Evolutionary conservation across 768 basidiomycete species (phyloP), one percentile per base, ranked within the genome.

Genomic region (Fibroporia radiculosa): DNA sequence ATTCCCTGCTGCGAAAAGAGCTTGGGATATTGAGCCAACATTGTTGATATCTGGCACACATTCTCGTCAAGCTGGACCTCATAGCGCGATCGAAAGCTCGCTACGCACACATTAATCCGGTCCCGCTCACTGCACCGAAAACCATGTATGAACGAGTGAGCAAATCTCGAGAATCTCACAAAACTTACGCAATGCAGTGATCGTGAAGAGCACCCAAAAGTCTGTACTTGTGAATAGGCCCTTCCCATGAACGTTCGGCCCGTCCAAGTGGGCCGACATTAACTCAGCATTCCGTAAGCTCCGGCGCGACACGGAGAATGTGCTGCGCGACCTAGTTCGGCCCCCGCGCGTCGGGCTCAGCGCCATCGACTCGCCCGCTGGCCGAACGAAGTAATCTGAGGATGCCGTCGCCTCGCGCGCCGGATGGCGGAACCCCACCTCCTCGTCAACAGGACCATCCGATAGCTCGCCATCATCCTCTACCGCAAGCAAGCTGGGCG

Each of bases 21-120:
- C 82, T 55, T 85, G 78, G 0, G 88, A 72, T 48, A 88, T 82
- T 1, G 81, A 75, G 13, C 89, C 86, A n/a, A 83, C 86, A 50
- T 92, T 91, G 60, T 90, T 91, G 63, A 92, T 91, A 56, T 81
- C 83, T 84, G 44, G 23, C 47, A 13, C 16, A 13, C 16, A 11
- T 24, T 31, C 16, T 18, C 27, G 28, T 10, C 36, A 13, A 32
- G 16, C 18, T 20, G 26, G n/a, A n/a, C n/a, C n/a, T n/a, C n/a
- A n/a, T n/a, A n/a, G n/a, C n/a, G n/a, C n/a, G n/a, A n/a, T n/a
- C n/a, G n/a, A n/a, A n/a, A n/a, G n/a, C n/a, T n/a, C n/a, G n/a
- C n/a, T n/a, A 61, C 78, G 37, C 53, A 82, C 81, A 89, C 81
- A 85, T 87, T 29, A 89, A 45, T 3, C 86, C 85, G 10, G 78